A percentile compares a stretch with the other conserved stretches of the same genome.
phyloP scores from a whole-genome alignment of 768 basidiomycete genomes.

The Xanthoconium stramineum region DNA sequence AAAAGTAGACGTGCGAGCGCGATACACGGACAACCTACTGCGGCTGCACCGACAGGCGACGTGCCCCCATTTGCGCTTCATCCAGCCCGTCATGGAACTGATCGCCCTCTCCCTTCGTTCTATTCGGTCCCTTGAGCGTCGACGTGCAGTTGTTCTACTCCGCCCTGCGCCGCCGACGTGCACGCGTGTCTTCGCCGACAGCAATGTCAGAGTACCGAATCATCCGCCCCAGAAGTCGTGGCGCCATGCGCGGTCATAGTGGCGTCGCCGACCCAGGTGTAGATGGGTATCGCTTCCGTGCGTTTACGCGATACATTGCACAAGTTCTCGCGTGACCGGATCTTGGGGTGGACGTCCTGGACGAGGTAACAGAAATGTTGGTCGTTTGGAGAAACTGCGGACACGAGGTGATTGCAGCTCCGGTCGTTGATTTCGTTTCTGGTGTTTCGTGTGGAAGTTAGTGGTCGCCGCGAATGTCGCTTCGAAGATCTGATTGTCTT shows the following conservation, averaged over 20 bases:
- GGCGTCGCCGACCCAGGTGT: constrained; percentile 45
- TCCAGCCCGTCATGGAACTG: constrained; percentile 39
- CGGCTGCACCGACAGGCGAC: constrained; percentile 73
- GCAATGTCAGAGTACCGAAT: constrained; percentile 82
- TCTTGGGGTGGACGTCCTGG: too few species aligned
- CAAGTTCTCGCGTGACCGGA: constrained; percentile 74
- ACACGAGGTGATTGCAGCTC: constrained; percentile 20
- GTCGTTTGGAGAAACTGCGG: constrained; percentile 40
- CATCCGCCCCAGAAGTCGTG: constrained; percentile 82
- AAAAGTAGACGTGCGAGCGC: neutral
- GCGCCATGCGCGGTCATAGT: constrained; percentile 74
- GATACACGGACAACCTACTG: constrained; percentile 84
- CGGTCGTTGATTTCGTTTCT: constrained; percentile 17
- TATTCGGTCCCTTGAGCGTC: constrained; percentile 35
- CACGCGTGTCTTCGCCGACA: constrained; percentile 38
- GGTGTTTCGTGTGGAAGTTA: constrained; percentile 17
- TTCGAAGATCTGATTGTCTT: constrained; percentile 14
- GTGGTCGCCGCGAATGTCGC: constrained; percentile 26
- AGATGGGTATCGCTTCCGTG: constrained; percentile 73
- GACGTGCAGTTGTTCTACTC: constrained; percentile 33
- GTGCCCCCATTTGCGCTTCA: constrained; percentile 66
- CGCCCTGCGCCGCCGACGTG: constrained; percentile 22
- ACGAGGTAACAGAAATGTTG: constrained; percentile 85
- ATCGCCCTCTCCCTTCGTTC: constrained; percentile 57
- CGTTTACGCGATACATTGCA: constrained; percentile 88